Evolutionary conservation across 768 basidiomycete genomes (phyloP).

Genomic region (Suillus occidentalis): DNA sequence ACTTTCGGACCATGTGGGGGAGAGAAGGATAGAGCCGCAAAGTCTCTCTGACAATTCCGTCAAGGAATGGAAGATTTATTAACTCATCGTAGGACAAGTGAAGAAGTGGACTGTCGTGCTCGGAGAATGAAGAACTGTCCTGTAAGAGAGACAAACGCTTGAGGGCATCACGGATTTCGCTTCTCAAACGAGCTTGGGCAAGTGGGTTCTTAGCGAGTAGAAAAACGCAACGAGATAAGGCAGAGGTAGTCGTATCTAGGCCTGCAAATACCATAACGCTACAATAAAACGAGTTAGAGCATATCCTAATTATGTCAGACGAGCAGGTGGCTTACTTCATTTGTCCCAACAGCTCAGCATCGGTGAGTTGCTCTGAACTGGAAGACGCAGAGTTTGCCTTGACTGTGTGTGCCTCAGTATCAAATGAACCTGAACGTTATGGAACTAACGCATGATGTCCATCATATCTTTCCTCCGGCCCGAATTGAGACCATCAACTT

Average conservation of each 20-base stretch:
- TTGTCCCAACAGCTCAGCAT: conserved; percentile 28
- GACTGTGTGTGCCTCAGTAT: conserved; percentile 15
- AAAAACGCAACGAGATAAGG: conserved; percentile 17
- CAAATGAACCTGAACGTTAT: neutral
- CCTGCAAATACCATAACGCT: conserved; percentile 27
- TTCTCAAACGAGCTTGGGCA: conserved; percentile 3
- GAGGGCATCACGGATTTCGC: conserved; percentile 14
- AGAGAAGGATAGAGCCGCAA: conserved; percentile 32
- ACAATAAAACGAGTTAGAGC: neutral
- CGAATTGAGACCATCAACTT: conserved; percentile 11
- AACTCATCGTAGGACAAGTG: conserved; percentile 32
- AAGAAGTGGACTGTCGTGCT: conserved; percentile 16
- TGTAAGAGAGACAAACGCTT: conserved; percentile 10
- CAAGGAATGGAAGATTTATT: conserved; percentile 39
- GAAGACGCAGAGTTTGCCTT: conserved; percentile 20
- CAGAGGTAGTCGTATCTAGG: conserved; percentile 16
- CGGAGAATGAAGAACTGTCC: conserved; percentile 14
- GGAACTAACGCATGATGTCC: conserved; percentile 28
- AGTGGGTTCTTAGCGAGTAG: conserved; percentile 17
- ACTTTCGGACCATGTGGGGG: conserved; percentile 18
- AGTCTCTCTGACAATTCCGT: conserved; percentile 38
- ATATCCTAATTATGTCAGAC: neutral
- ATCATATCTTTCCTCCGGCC: conserved; percentile 25
- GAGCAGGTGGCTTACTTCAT: conserved; percentile 20
- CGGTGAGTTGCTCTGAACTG: conserved; percentile 21